Evolutionary conservation across 2,329 filamentous ascomycete species (phyloP).

Genomic region (Ascochyta pisi): DNA sequence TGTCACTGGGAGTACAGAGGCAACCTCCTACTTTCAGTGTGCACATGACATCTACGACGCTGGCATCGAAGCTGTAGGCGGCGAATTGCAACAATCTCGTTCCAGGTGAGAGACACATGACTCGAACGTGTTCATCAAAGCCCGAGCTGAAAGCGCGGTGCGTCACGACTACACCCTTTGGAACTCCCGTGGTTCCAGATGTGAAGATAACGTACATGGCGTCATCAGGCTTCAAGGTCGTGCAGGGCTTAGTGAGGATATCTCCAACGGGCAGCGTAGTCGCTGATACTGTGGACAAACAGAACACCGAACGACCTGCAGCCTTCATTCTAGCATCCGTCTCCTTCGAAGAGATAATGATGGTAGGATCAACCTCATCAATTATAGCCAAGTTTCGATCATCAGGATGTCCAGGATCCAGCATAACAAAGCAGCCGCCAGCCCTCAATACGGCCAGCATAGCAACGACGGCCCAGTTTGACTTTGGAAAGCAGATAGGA

Average conservation of each 20-base stretch:
- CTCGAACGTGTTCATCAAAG: too few species aligned
- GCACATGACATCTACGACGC: too few species aligned
- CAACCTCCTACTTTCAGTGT: too few species aligned
- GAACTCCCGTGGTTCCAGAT: neutral
- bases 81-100: too few species aligned
- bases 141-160: neutral
- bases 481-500: conserved; percentile 15
- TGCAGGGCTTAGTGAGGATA: neutral
- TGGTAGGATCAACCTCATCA: too few species aligned
- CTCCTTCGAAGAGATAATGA: too few species aligned
- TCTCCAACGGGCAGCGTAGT: neutral
- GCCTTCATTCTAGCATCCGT: neutral
- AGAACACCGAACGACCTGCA: neutral
- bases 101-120: too few species aligned
- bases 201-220: neutral
- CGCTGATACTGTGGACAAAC: neutral
- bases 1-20: too few species aligned
- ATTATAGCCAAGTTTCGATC: neutral
- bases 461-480: neutral
- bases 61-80: too few species aligned
- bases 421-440: neutral
- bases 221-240: neutral
- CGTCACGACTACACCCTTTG: neutral
- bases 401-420: neutral
- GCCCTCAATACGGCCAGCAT: neutral